phyloP scores from a whole-genome alignment of 306 rosid genomes.

The Lagenaria siceraria region DNA sequence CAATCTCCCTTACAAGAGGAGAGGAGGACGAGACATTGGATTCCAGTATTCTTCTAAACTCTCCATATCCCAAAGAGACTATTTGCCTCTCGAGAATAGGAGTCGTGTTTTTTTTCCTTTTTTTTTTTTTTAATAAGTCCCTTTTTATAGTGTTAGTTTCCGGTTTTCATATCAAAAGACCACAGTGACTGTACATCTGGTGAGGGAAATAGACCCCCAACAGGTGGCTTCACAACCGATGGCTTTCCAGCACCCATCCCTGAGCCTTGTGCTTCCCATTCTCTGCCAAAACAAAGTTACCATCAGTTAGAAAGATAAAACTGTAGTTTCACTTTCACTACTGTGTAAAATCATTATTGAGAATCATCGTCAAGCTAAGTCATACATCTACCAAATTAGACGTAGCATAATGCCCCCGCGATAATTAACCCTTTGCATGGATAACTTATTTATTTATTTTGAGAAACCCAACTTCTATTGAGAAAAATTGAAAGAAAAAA shows the following conservation, averaged over 20 bases:
- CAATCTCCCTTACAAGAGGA: slow-evolving; percentile 5
- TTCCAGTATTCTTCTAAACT: slow-evolving; percentile 8
- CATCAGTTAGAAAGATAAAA: background rate
- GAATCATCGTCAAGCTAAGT: background rate
- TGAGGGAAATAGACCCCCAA: slow-evolving; percentile 44
- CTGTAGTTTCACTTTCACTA: background rate
- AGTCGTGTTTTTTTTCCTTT: background rate
- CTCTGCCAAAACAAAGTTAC: slow-evolving; percentile 41
- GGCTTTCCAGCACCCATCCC: slow-evolving; percentile 45
- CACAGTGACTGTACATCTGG: slow-evolving; percentile 86
- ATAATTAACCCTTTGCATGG: background rate
- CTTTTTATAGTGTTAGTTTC: slow-evolving; percentile 9
- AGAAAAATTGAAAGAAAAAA: background rate
- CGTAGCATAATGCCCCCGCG: background rate
- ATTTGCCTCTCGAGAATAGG: background rate
- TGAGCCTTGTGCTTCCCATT: slow-evolving; percentile 41
- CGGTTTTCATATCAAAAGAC: slow-evolving; percentile 43
- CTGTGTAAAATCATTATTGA: background rate
- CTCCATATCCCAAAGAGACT: slow-evolving; percentile 3
- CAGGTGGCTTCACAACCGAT: slow-evolving; percentile 36
- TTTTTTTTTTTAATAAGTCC: background rate
- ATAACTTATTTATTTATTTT: no score
- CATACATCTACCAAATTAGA: background rate
- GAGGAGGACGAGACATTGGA: slow-evolving; percentile 1
- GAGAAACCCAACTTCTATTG: background rate